A percentile compares a stretch with the other conserved stretches of the same genome.
Conservation (phyloP, 305 asterid species). For the Ilex paraguariensis region DNA sequence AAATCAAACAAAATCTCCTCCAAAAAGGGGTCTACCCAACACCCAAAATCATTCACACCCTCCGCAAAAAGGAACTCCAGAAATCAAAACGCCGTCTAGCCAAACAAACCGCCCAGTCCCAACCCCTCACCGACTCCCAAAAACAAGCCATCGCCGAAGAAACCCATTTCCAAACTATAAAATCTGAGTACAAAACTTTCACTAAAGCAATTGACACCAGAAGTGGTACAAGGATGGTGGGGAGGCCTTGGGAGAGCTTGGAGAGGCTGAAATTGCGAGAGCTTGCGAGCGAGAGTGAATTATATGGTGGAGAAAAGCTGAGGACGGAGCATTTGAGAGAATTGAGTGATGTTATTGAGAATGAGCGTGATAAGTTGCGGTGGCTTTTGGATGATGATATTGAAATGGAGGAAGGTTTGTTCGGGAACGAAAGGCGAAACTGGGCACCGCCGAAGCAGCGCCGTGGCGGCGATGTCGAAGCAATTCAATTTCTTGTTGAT, state of each 20-base stretch:
- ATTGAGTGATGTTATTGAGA: conserved; percentile 70
- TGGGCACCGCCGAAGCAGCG: conserved; percentile 51
- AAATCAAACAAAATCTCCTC: conserved; percentile 48
- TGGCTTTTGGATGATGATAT: conserved; percentile 86
- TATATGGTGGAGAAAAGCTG: conserved; percentile 47
- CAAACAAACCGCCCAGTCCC: conserved; percentile 49
- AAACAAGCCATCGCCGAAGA: conserved; percentile 46
- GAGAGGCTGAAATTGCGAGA: conserved; percentile 62
- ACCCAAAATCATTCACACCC: conserved; percentile 75
- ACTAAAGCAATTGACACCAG: conserved; percentile 20
- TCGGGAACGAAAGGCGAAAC: conserved; percentile 31
- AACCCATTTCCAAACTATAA: conserved; percentile 49
- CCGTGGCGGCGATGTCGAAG: conserved; percentile 45
- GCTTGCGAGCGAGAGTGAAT: conserved; percentile 39
- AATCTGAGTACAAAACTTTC: conserved; percentile 68
- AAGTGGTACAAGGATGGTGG: conserved; percentile 39
- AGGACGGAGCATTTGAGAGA: conserved; percentile 58
- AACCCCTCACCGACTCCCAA: conserved; percentile 44
- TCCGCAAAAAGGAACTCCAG: conserved; percentile 79
- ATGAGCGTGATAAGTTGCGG: conserved; percentile 59
- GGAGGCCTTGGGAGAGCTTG: conserved; percentile 85
- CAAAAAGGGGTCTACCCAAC: conserved; percentile 59
- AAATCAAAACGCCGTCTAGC: conserved; percentile 71
- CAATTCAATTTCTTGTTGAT: conserved; percentile 46
- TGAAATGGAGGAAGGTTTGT: conserved; percentile 48